A percentile compares a stretch with the other conserved stretches of the same genome.
Conservation (phyloP, 805 yeast species). For the Candida chauliodis region DNA sequence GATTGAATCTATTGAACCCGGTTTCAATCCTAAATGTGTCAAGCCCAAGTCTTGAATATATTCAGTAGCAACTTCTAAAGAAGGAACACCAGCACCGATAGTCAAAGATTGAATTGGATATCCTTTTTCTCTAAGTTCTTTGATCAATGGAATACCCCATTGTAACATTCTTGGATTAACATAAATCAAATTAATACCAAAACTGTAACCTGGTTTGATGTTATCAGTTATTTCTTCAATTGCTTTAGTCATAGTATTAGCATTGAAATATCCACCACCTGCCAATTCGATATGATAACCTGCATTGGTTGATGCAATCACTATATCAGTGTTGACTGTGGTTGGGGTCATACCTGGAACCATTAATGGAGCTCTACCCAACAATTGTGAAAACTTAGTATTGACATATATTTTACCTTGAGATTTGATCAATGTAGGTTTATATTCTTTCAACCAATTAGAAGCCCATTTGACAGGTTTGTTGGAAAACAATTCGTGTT, state of each 20-base stretch:
- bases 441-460: constrained; percentile 86
- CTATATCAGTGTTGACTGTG: constrained; percentile 91
- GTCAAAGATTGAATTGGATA: constrained; percentile 95
- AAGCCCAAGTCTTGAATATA: constrained; percentile 89
- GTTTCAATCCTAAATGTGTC: constrained; percentile 93
- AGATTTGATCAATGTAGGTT: constrained; percentile 81
- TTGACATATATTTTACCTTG: constrained; percentile 79
- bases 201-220: constrained; percentile 81
- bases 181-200: constrained; percentile 88
- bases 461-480: constrained; percentile 73
- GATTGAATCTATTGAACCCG: constrained; percentile 95
- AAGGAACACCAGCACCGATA: constrained; percentile 99
- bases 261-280: constrained; percentile 96
- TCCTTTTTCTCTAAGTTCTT: constrained; percentile 82
- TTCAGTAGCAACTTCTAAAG: constrained; percentile 94
- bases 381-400: constrained; percentile 86
- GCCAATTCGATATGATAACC: constrained; percentile 98
- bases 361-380: constrained; percentile 94
- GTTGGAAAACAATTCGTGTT: constrained; percentile 86
- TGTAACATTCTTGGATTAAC: constrained; percentile 97
- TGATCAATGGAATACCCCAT: constrained; percentile 97
- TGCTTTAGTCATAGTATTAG: constrained; percentile 68
- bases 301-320: constrained; percentile 89
- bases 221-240: constrained; percentile 63
- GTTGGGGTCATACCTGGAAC: constrained; percentile 99